phyloP scores from a whole-genome alignment of 345 rosid genomes.

The Rhodomyrtus tomentosa region DNA sequence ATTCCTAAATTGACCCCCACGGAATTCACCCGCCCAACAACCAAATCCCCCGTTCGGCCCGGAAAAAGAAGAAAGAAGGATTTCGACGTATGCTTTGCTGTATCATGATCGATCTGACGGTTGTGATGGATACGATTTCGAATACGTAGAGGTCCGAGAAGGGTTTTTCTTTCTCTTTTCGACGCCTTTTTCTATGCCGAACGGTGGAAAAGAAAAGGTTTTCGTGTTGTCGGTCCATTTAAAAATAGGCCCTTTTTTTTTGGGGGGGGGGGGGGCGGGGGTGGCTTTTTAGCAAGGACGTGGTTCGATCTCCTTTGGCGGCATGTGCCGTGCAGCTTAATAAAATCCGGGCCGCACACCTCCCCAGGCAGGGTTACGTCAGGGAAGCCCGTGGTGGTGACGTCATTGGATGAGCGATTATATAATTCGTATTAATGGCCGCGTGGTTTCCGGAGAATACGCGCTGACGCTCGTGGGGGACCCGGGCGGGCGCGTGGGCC shows the following conservation, averaged over 20 bases:
- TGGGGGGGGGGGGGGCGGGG: no score
- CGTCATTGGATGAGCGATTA: not conserved
- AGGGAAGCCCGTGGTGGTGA: not conserved
- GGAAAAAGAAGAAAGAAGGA: no score
- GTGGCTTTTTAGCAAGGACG: not conserved
- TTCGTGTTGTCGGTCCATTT: not conserved
- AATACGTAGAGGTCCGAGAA: not conserved
- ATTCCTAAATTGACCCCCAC: no score
- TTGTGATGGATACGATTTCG: not conserved
- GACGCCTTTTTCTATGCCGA: not conserved
- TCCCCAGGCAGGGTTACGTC: not conserved
- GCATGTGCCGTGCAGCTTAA: not conserved
- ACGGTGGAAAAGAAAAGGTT: not conserved
- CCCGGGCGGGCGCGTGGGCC: not conserved
- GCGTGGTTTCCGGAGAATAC: not conserved
- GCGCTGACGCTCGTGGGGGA: not conserved
- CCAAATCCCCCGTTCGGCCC: no score
- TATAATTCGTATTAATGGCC: not conserved
- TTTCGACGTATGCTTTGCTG: no score
- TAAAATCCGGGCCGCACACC: not conserved
- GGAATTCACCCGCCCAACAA: no score
- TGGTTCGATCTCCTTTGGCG: not conserved
- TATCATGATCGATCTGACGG: not conserved
- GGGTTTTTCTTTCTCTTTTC: not conserved
- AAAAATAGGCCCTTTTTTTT: not conserved